Conservation (phyloP, 2,329 filamentous ascomycete species). For the Lasiodiplodia theobromae region DNA sequence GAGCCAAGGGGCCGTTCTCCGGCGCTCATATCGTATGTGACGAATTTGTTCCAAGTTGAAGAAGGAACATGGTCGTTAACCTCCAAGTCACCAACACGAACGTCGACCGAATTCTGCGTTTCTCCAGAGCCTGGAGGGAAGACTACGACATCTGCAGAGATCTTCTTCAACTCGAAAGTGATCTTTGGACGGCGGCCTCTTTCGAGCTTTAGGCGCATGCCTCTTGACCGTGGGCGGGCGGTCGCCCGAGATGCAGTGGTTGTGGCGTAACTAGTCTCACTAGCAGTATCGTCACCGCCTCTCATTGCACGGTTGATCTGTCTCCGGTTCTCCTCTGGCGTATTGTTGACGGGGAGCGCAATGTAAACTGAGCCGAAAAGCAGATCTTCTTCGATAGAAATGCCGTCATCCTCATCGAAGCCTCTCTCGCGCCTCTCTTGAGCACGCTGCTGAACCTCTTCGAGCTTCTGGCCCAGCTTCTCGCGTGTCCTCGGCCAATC, state of each 20-base stretch:
- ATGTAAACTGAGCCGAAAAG: conserved; percentile 99
- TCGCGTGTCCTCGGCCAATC: conserved; percentile 86
- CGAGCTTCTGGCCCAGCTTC: conserved; percentile 84
- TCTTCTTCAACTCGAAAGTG: conserved; percentile 86
- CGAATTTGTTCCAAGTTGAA: conserved; percentile 98
- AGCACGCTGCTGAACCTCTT: conserved; percentile 83
- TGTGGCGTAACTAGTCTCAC: conserved; percentile 87
- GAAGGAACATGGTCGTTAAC: conserved; percentile 94
- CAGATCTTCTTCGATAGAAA: conserved; percentile 81
- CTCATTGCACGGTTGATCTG: conserved; percentile 84
- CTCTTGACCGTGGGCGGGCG: conserved; percentile 50
- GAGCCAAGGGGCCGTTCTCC: conserved; percentile 85
- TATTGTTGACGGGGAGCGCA: conserved; percentile 80
- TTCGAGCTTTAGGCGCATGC: conserved; percentile 72
- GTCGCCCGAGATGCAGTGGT: conserved; percentile 54
- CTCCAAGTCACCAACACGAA: conserved; percentile 82
- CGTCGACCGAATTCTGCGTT: conserved; percentile 85
- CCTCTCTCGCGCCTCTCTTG: conserved; percentile 72
- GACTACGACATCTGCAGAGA: conserved; percentile 81
- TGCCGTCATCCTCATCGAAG: conserved; percentile 73
- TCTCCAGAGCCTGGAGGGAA: conserved; percentile 80
- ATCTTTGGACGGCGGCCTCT: conserved; percentile 94
- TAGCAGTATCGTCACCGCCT: conserved; percentile 73
- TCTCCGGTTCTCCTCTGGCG: conserved; percentile 79
- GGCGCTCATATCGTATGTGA: conserved; percentile 87